Evolutionary conservation across 495 filamentous ascomycete genomes (phyloP).

Genomic region (Xylaria cubensis): DNA sequence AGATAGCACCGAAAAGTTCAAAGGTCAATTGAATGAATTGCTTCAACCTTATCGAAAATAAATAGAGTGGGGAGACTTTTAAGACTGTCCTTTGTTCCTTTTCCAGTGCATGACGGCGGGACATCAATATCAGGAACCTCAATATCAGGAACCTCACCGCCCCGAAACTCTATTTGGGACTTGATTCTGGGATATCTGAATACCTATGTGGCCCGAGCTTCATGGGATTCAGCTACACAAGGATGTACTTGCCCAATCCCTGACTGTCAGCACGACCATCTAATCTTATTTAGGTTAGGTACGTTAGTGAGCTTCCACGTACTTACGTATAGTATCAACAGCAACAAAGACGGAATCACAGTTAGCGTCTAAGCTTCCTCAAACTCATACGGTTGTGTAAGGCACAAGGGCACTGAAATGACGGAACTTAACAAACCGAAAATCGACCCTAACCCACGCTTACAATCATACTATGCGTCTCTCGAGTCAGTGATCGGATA

Average conservation of each 20-base stretch:
- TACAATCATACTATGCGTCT: slow-evolving; percentile 41
- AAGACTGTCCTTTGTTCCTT: background rate
- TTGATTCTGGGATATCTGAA: background rate
- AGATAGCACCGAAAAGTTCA: slow-evolving; percentile 27
- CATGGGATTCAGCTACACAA: background rate
- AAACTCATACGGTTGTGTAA: background rate
- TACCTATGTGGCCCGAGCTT: background rate
- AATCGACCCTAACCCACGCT: slow-evolving; percentile 18
- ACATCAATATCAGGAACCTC: background rate
- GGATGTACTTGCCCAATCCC: background rate
- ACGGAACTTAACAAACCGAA: background rate
- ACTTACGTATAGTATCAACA: background rate
- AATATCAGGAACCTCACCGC: too few species aligned
- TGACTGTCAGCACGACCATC: slow-evolving; percentile 1
- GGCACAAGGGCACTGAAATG: background rate
- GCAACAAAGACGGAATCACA: background rate
- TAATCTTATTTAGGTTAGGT: background rate
- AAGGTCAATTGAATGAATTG: background rate
- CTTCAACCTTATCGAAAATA: background rate
- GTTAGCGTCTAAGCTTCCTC: background rate
- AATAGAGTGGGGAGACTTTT: background rate
- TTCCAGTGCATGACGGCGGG: background rate
- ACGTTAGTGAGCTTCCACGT: background rate
- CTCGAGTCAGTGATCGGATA: slow-evolving; percentile 23
- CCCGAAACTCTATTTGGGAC: background rate